A percentile compares a stretch with the other conserved stretches of the same genome.
These are phyloP conservation scores for Fusarium avenaceum DNA, from an alignment of 2,329 filamentous ascomycete genomes.

Conservation along the genomic window DNA sequence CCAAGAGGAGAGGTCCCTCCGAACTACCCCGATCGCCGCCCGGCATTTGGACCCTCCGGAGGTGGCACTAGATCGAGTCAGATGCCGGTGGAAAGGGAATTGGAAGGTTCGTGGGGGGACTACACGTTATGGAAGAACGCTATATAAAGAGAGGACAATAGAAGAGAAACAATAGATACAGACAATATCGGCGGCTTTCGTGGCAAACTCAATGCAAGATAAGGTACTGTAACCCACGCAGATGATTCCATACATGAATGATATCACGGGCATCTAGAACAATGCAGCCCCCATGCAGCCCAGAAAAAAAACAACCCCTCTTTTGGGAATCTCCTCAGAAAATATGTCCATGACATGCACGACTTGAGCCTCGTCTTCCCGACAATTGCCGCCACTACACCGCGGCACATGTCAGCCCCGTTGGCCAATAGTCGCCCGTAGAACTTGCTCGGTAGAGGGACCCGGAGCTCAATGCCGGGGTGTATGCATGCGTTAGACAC, in stretches of 20 bases:
- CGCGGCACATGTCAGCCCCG: constrained; percentile 17
- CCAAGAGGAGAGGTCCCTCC: constrained; percentile 22
- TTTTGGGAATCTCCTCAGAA: constrained; percentile 31
- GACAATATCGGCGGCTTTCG: no score
- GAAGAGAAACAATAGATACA: no score
- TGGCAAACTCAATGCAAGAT: constrained; percentile 1
- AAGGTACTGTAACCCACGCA: neutral
- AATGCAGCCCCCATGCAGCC: constrained; percentile 17
- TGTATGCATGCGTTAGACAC: constrained; percentile 16
- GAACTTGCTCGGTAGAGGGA: constrained; percentile 3
- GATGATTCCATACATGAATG: constrained; percentile 33
- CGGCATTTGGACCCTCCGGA: neutral
- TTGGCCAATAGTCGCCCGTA: constrained; percentile 13
- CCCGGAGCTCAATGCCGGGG: constrained; percentile 20
- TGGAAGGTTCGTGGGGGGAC: neutral
- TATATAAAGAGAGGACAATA: neutral
- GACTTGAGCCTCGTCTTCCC: constrained; percentile 41
- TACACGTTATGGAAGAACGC: neutral
- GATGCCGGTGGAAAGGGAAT: neutral
- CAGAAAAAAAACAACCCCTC: neutral
- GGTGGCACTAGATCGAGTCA: constrained; percentile 17
- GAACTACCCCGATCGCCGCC: constrained; percentile 27
- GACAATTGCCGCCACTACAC: constrained; percentile 39
- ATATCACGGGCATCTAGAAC: constrained; percentile 25
- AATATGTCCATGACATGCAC: neutral